Evolutionary conservation across 2,329 filamentous ascomycete species (phyloP).

Genomic region (Talaromyces sp.): DNA sequence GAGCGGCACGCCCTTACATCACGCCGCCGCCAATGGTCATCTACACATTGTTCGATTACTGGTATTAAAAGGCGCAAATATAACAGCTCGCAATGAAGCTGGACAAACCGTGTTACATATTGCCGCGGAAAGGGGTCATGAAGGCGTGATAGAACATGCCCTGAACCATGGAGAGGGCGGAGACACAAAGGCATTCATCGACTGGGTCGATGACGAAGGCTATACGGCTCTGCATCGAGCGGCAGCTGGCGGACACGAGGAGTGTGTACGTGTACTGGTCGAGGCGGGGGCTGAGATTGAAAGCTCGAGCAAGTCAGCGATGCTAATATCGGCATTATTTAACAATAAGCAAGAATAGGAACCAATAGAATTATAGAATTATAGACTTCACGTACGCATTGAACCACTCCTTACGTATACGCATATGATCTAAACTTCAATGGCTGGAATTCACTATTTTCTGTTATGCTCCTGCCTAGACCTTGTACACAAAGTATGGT

Average conservation of each 20-base stretch:
- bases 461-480: background rate
- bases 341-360: background rate
- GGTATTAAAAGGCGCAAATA: background rate
- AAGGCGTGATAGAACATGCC: background rate
- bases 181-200: conserved; percentile 33
- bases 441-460: background rate
- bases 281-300: conserved; percentile 11
- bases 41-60: background rate
- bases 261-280: conserved; percentile 12
- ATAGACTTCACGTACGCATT: background rate
- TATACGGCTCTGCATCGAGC: conserved; percentile 22
- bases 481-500: background rate
- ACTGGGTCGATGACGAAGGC: conserved; percentile 1
- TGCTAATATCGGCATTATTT: background rate
- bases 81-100: conserved; percentile 32
- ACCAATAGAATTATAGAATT: background rate
- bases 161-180: conserved; percentile 37
- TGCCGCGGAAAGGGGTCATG: background rate
- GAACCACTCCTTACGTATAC: background rate
- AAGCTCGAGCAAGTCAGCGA: conserved; percentile 3
- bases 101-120: background rate
- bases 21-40: conserved; percentile 1
- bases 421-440: background rate
- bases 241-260: conserved; percentile 16
- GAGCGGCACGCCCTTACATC: background rate